These are phyloP conservation scores for Ettlia oleoabundans DNA, from an alignment of 139 green algal genomes.

Conservation along the genomic window DNA sequence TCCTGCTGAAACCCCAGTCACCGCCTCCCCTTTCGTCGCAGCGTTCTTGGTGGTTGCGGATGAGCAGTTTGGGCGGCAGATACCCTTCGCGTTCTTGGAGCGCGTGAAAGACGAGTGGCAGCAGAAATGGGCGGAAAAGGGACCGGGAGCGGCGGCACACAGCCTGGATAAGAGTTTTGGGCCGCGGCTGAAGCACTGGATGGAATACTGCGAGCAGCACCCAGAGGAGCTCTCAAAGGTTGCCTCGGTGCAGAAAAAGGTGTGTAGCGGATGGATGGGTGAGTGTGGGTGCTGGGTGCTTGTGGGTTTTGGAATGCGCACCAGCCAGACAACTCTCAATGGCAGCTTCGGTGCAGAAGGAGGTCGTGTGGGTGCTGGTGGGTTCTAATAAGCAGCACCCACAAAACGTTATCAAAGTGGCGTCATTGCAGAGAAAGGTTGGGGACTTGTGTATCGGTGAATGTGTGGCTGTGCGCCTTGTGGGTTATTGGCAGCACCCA, in stretches of 20 bases:
- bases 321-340: too few species aligned
- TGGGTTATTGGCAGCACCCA: too few species aligned
- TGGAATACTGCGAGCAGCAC: constrained; percentile 93
- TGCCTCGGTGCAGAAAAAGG: constrained; percentile 88
- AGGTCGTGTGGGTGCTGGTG: too few species aligned
- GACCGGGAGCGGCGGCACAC: constrained; percentile 68
- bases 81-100: constrained; percentile 97
- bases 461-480: too few species aligned
- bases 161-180: constrained; percentile 88
- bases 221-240: constrained; percentile 94
- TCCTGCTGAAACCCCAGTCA: neutral
- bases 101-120: constrained; percentile 76
- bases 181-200: constrained; percentile 88
- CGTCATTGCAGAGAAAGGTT: too few species aligned
- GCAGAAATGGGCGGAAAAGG: constrained; percentile 75
- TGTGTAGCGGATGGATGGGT: constrained; percentile 40
- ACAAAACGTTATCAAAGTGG: too few species aligned
- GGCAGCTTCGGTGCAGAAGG: too few species aligned
- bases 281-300: neutral
- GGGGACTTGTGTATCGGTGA: too few species aligned
- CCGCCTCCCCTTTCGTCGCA: constrained; percentile 34
- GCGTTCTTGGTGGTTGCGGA: constrained; percentile 94
- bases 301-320: too few species aligned
- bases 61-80: constrained; percentile 85
- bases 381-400: too few species aligned